These are phyloP conservation scores for Chlorella sp. DNA, from an alignment of 139 green algal species.

Conservation along the genomic window DNA sequence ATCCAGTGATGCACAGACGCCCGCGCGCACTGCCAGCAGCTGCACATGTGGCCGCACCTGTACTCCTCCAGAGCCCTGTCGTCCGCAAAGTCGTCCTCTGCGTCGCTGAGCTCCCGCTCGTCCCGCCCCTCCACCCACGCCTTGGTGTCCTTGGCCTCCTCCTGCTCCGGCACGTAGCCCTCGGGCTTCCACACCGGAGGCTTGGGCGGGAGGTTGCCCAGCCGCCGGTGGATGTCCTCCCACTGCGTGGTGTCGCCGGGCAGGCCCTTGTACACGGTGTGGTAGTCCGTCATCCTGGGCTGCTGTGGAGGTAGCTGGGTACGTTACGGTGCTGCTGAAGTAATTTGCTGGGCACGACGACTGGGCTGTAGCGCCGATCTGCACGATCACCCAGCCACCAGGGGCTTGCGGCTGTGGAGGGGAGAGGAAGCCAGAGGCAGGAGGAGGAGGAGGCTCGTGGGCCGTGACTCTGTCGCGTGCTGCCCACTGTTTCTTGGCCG, in stretches of 20 bases:
- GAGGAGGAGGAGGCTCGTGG: too few relatives aligned
- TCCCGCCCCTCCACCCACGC: constrained; percentile 44
- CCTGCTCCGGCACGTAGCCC: constrained; percentile 41
- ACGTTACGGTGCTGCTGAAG: neutral
- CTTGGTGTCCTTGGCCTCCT: constrained; percentile 30
- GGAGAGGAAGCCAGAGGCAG: too few relatives aligned
- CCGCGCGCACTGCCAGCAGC: too few relatives aligned
- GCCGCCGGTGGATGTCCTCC: constrained; percentile 72
- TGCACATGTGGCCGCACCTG: constrained; percentile 43
- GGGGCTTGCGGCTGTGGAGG: too few relatives aligned
- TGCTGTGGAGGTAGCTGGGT: neutral
- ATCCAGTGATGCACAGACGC: too few relatives aligned
- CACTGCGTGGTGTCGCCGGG: constrained; percentile 73
- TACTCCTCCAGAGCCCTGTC: constrained; percentile 72
- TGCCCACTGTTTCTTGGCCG: too few relatives aligned
- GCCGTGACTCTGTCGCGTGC: too few relatives aligned
- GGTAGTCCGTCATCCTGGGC: constrained; percentile 60
- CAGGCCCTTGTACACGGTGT: constrained; percentile 51
- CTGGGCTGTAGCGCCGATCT: too few relatives aligned
- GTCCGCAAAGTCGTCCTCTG: constrained; percentile 74
- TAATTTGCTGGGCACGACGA: too few relatives aligned
- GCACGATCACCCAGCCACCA: too few relatives aligned
- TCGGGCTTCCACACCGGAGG: constrained; percentile 55
- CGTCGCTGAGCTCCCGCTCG: constrained; percentile 51
- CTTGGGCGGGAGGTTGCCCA: constrained; percentile 64